Conservation (phyloP, 2,329 filamentous ascomycete species). For the Xylaria sp. region DNA sequence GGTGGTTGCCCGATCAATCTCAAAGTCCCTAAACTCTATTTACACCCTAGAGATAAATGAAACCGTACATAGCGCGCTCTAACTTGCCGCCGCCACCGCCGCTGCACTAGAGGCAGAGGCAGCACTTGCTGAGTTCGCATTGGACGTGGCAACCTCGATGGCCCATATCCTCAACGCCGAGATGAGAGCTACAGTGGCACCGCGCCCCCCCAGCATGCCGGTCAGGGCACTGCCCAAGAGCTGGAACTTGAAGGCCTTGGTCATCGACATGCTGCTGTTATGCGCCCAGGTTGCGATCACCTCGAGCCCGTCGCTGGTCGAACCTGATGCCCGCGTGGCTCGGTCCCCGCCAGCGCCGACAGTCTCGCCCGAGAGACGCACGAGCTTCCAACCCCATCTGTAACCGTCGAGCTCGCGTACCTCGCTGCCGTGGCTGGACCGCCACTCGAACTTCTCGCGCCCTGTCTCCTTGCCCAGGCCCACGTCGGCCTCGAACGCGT, state of each 20-base stretch:
- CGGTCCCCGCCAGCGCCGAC: slow-evolving; percentile 26
- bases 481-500: slow-evolving; percentile 43
- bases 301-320: slow-evolving; percentile 47
- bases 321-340: slow-evolving; percentile 24
- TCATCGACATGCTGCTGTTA: slow-evolving; percentile 40
- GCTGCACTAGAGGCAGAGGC: too few species aligned
- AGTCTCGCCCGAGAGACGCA: slow-evolving; percentile 41
- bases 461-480: slow-evolving; percentile 28
- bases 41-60: too few species aligned
- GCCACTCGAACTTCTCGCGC: slow-evolving; percentile 52
- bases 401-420: slow-evolving; percentile 42
- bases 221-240: slow-evolving; percentile 48
- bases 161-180: slow-evolving; percentile 45
- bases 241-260: slow-evolving; percentile 47
- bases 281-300: slow-evolving; percentile 49
- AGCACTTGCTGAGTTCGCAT: not conserved
- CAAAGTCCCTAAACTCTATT: too few species aligned
- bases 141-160: slow-evolving; percentile 12
- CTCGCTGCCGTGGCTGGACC: slow-evolving; percentile 44
- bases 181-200: slow-evolving; percentile 50
- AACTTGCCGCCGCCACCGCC: not conserved
- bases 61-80: too few species aligned
- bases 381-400: slow-evolving; percentile 50
- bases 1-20: too few species aligned
- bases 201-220: slow-evolving; percentile 49